Base-by-base conservation (phyloP, 106 monocot species). In the Dendrobium huoshanense region DNA sequence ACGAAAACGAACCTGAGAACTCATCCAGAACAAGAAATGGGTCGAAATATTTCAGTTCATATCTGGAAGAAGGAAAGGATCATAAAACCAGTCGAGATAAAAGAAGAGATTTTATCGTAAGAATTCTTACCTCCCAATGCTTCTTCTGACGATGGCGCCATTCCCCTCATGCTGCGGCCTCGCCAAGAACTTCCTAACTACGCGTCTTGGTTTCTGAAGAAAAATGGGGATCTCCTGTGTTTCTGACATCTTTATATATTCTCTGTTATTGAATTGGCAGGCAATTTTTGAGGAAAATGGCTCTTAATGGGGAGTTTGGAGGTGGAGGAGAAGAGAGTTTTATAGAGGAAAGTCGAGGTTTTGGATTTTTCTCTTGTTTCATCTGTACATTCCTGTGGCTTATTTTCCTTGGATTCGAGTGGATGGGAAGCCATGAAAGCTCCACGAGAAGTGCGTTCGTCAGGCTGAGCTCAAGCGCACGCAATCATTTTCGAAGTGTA, bases 1-100 rank as follows among this genome's bases (percentile, higher is more conserved):
- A 72, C 8, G 29, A 25, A 75, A 73, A 80, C 73, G 1, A 55
- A 89, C 92, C 92, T 84, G 93, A 88, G 82, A 93, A 93, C 67
- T 93, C 93, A 76, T 93, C 93, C 54, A 93, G 73, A 22, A 85
- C 81, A 54, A 93, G 87, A 78, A 93, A 93, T 16, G 93, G 93
- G 77, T 93, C 93, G 44, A 93, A 93, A 79, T 93, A 88, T 79
- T 84, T 90, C 77, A 93, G 75, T 74, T 93, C 93, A 77, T 85
- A 88, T 75, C 92, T 92, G 79, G 4, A 67, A 67, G 15, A 47
- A 45, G 11, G 27, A 1, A 77, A 77, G 13, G 9, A 31, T 24
- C 65, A 19, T 24, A 5, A 42, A 42, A 7, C 75, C 11, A 10
- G 47, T 27, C 9, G 15, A 17, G 55, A 5, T 1, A 55, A 37